Conservation (phyloP, 176 grass and related monocot species). For the Raddia distichophylla region DNA sequence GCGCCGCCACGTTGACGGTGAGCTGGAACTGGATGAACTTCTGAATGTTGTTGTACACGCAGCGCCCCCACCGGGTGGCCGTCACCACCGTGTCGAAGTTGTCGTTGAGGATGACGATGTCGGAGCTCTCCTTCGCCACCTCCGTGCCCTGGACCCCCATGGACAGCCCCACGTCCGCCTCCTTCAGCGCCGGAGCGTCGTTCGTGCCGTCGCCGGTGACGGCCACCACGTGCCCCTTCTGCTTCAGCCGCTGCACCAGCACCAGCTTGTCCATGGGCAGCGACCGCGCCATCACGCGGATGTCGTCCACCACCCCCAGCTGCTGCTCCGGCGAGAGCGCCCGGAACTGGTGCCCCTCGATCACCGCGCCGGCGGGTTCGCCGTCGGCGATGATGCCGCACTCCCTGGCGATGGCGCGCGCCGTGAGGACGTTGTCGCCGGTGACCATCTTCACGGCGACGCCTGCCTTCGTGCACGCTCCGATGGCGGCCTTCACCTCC, state of each 20-base stretch:
- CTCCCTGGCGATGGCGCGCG: conserved; percentile 69
- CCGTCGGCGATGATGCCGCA: conserved; percentile 60
- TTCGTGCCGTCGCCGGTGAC: conserved; percentile 83
- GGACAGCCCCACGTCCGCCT: conserved; percentile 75
- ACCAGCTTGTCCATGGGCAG: conserved; percentile 67
- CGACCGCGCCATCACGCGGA: conserved; percentile 70
- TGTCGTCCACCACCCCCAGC: conserved; percentile 53
- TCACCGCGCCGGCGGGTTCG: conserved; percentile 36
- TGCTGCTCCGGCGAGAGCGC: conserved; percentile 57
- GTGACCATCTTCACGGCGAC: conserved; percentile 93
- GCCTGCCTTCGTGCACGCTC: conserved; percentile 55
- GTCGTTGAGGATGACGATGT: conserved; percentile 82
- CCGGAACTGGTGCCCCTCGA: conserved; percentile 82
- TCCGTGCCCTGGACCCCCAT: conserved; percentile 94
- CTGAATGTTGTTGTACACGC: conserved; percentile 80
- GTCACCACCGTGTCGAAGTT: conserved; percentile 83
- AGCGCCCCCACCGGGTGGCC: conserved; percentile 71
- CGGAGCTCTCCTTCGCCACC: conserved; percentile 87
- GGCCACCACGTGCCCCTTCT: conserved; percentile 78
- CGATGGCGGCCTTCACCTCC: conserved; percentile 62
- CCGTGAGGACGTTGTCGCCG: conserved; percentile 87
- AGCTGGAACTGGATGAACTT: conserved; percentile 94
- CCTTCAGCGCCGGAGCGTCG: conserved; percentile 77
- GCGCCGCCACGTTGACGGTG: conserved; percentile 66
- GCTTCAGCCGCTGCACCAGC: conserved; percentile 77